These are phyloP conservation scores for Pythium oligandrum DNA, from an alignment of 352 stramenopile species.

Conservation along the genomic window DNA sequence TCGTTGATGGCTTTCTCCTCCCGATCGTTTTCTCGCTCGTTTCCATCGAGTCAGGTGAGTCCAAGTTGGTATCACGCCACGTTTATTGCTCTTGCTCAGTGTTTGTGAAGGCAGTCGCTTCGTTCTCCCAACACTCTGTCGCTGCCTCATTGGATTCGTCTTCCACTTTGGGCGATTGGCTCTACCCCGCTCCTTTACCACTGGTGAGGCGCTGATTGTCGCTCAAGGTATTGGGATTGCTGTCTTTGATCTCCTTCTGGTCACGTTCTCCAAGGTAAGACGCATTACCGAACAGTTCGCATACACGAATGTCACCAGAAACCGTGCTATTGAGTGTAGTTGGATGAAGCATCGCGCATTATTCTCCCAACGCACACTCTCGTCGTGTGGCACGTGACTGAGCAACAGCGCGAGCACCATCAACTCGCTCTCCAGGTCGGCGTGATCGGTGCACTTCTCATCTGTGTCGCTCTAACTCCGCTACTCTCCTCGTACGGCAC, in stretches of 20 bases:
- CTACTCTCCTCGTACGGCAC: constrained; percentile 39
- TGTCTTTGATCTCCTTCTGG: constrained; percentile 45
- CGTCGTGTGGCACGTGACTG: constrained; percentile 11
- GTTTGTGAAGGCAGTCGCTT: constrained; percentile 19
- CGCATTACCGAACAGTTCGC: neutral
- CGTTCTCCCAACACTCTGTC: constrained; percentile 30
- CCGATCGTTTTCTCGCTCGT: constrained; percentile 12
- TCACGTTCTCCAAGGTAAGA: constrained; percentile 36
- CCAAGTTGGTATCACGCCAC: too few relatives aligned
- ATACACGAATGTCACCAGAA: neutral
- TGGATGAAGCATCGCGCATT: neutral
- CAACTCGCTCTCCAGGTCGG: constrained; percentile 59
- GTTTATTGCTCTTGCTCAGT: neutral
- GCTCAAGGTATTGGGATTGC: constrained; percentile 51
- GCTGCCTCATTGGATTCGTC: constrained; percentile 27
- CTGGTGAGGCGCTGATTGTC: constrained; percentile 66
- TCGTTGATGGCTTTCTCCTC: constrained; percentile 39
- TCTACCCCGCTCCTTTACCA: constrained; percentile 62
- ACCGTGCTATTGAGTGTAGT: too few relatives aligned
- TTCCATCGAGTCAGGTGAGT: constrained; percentile 21
- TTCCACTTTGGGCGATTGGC: constrained; percentile 35
- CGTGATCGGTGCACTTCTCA: constrained; percentile 38
- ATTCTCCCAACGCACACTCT: constrained; percentile 2
- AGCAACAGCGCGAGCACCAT: constrained; percentile 27
- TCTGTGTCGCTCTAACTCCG: constrained; percentile 40